Evolutionary conservation across 495 filamentous ascomycete genomes (phyloP).

Genomic region (Hyphodiscus hymeniophilus): DNA sequence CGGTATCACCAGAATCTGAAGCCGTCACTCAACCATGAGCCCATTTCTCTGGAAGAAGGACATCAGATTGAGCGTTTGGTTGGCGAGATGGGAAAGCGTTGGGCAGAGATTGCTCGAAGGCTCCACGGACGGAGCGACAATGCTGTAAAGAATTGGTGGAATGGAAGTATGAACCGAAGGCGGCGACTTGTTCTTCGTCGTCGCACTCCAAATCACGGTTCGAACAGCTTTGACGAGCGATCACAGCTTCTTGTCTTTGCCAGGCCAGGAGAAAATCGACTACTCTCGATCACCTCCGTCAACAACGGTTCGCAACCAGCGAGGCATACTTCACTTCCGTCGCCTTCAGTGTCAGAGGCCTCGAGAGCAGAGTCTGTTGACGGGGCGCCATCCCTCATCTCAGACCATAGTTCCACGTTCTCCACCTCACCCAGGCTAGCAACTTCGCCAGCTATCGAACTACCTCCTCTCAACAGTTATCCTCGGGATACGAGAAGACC

Average conservation of each 20-base stretch:
- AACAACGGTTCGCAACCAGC: conserved; percentile 23
- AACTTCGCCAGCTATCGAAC: conserved; percentile 22
- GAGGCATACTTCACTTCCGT: conserved; percentile 57
- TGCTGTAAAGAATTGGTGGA: conserved; percentile 99
- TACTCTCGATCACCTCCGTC: conserved; percentile 31
- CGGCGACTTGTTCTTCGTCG: conserved; percentile 40
- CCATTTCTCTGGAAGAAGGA: conserved; percentile 88
- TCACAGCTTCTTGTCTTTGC: conserved; percentile 15
- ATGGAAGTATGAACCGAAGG: conserved; percentile 83
- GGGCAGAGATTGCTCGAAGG: conserved; percentile 88
- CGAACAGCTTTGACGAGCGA: conserved; percentile 19
- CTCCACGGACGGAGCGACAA: conserved; percentile 92
- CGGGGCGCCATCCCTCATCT: conserved; percentile 62
- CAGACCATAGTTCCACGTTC: conserved; percentile 58
- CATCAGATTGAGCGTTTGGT: conserved; percentile 75
- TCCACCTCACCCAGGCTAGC: conserved; percentile 43
- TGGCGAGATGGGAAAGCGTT: conserved; percentile 74
- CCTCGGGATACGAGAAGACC: conserved; percentile 13
- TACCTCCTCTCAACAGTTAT: conserved; percentile 16
- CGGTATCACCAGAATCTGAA: conserved; percentile 95
- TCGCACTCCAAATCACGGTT: conserved; percentile 24
- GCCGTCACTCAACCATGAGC: conserved; percentile 79
- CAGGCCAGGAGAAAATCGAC: conserved; percentile 11
- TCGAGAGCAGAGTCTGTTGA: conserved; percentile 53
- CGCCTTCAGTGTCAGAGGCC: conserved; percentile 54